phyloP scores from a whole-genome alignment of 257 asterid species.

The Solanum pinnatisectum region DNA sequence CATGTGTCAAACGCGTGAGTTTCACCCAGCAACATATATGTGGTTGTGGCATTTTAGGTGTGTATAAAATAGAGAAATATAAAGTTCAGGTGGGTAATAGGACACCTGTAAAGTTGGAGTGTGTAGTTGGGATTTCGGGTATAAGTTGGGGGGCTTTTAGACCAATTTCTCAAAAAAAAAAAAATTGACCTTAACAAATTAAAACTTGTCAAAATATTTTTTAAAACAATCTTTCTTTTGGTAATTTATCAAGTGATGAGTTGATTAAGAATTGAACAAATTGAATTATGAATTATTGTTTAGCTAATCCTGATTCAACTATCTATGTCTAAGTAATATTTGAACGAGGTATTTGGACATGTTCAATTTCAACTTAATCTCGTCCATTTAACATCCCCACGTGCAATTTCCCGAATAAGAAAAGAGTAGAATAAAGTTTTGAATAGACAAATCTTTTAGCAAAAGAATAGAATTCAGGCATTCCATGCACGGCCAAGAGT shows the following conservation, averaged over 20 bases:
- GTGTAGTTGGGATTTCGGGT: too few species aligned
- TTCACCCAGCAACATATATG: too few species aligned
- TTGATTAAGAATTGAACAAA: neutral
- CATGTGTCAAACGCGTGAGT: too few species aligned
- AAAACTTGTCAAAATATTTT: neutral
- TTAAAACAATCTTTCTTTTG: neutral
- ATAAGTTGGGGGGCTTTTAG: too few species aligned
- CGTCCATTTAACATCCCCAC: neutral
- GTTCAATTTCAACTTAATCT: neutral
- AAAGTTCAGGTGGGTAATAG: too few species aligned
- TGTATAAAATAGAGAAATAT: too few species aligned
- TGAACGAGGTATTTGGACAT: neutral
- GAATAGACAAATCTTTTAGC: neutral
- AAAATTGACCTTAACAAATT: neutral
- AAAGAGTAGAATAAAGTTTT: neutral
- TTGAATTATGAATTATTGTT: neutral
- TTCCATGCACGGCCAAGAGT: neutral
- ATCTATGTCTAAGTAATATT: neutral
- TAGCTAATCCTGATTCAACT: neutral
- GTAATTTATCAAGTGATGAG: neutral
- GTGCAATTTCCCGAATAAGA: neutral
- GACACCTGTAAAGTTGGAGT: too few species aligned
- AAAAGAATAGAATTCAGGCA: neutral
- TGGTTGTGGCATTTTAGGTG: too few species aligned
- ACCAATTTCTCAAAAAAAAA: too few species aligned